phyloP scores from a whole-genome alignment of 148 eudicot genomes.

The Vaccinium corymbosum region DNA sequence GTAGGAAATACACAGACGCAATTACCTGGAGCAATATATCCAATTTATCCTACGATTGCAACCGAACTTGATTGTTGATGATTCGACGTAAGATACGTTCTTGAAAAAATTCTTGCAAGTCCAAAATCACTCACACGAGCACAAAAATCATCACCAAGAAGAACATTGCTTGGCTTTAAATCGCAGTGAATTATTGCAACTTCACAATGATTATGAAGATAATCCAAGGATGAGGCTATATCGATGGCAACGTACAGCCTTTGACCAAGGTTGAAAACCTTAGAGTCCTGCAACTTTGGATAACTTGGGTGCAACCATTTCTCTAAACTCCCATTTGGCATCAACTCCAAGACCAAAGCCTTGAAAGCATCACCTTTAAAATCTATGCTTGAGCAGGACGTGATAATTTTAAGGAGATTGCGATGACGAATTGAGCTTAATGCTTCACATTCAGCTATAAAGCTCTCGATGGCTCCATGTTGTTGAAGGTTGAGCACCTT shows the following conservation, averaged over 20 bases:
- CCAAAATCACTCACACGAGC: too few relatives aligned
- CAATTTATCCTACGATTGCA: too few relatives aligned
- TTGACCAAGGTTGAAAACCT: neutral
- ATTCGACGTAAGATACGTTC: too few relatives aligned
- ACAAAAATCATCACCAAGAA: too few relatives aligned
- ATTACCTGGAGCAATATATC: too few relatives aligned
- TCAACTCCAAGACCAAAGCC: slow-evolving; percentile 21
- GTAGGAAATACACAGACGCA: too few relatives aligned
- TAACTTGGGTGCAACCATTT: slow-evolving; percentile 11
- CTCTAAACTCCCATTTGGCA: slow-evolving; percentile 19
- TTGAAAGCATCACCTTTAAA: neutral
- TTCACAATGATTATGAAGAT: slow-evolving; percentile 7
- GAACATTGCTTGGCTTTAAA: neutral
- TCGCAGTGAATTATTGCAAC: slow-evolving; percentile 4
- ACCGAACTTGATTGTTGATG: too few relatives aligned
- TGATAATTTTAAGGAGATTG: slow-evolving; percentile 14
- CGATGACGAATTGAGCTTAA: slow-evolving; percentile 9
- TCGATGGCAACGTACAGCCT: slow-evolving; percentile 17
- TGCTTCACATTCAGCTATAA: slow-evolving; percentile 16
- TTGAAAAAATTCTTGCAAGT: too few relatives aligned
- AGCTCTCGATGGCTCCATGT: slow-evolving; percentile 11
- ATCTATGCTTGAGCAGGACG: slow-evolving; percentile 10
- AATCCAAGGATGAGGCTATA: slow-evolving; percentile 14
- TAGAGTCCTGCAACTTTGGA: neutral
- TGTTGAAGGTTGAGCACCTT: slow-evolving; percentile 16